Evolutionary conservation across 768 basidiomycete species (phyloP).

Genomic region (Trametes cingulata): DNA sequence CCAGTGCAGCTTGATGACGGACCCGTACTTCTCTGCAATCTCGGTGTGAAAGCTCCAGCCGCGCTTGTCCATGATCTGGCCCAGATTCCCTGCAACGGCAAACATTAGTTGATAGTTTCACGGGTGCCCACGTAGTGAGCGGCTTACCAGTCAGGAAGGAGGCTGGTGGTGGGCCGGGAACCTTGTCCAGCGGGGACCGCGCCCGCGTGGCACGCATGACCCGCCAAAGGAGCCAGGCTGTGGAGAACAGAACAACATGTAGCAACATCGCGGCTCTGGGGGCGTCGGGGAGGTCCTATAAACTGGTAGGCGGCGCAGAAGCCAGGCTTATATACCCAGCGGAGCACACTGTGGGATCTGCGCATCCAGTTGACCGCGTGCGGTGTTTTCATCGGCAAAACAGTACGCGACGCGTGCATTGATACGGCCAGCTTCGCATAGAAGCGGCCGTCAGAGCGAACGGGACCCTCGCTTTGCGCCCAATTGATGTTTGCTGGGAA

Average conservation of each 20-base stretch:
- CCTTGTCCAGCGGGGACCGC: constrained; percentile 4
- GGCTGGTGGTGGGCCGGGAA: constrained; percentile 12
- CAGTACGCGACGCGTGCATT: too few relatives aligned
- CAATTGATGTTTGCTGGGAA: not conserved
- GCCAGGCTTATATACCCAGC: too few relatives aligned
- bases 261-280: not conserved
- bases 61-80: constrained; percentile 7
- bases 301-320: not conserved
- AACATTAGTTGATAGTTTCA: too few relatives aligned
- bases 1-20: constrained; percentile 18
- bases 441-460: too few relatives aligned
- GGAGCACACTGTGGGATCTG: too few relatives aligned
- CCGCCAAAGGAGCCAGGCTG: not conserved
- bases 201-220: not conserved
- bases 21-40: constrained; percentile 17
- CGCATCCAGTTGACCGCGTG: too few relatives aligned
- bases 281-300: not conserved
- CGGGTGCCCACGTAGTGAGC: not conserved
- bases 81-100: constrained; percentile 14
- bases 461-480: not conserved
- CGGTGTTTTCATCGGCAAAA: too few relatives aligned
- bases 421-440: too few relatives aligned
- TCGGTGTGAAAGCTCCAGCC: constrained; percentile 19
- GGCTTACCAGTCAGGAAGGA: constrained; percentile 16
- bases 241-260: not conserved